Base-by-base conservation (phyloP, 768 basidiomycete genomes). In the Cyathus striatus region DNA sequence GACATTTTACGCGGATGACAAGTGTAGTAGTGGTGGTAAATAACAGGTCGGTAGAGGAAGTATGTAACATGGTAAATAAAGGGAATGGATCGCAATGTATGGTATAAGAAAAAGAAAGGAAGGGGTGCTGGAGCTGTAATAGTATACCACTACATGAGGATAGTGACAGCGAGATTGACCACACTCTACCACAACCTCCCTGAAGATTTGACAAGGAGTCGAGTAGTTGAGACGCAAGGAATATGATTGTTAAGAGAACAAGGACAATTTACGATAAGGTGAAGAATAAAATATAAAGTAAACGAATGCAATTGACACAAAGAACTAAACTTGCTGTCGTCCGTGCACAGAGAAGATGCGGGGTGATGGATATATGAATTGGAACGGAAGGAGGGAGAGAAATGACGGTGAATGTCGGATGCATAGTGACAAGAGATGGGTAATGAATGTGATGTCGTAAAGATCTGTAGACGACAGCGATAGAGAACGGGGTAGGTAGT, bases 211-310 rank as follows among this genome's bases (percentile, higher is more conserved):
- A n/a, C n/a, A n/a, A n/a, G n/a, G n/a, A 54, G 56, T 57, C 52
- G 49, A 58, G 61, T 61, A 62, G 67, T 14, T 23, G 30, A 16
- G 26, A 4, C 17, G 26, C 57, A 65, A 62, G 63, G 55, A 52
- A 49, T 58, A 41, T 41, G 53, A 48, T 50, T 55, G 58, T 49
- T 50, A 54, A 45, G 51, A 57, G 52, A 53, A 47, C 12, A 16
- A 32, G 30, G 45, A 62, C 70, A 66, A 66, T 69, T 69, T 75
- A 71, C 65, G 73, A 81, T 86, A 83, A 85, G 73, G 69, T 83
- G 82, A 84, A 78, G 75, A 86, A 87, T 87, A 87, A 88, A 72
- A 78, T 81, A 82, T 78, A 79, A 71, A 78, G 71, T 72, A 79
- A 70, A 66, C 66, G 71, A 77, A 75, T 70, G 51, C 55, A 62